Evolutionary conservation across 106 monocot genomes (phyloP).

Genomic region (Gastrodia elata): DNA sequence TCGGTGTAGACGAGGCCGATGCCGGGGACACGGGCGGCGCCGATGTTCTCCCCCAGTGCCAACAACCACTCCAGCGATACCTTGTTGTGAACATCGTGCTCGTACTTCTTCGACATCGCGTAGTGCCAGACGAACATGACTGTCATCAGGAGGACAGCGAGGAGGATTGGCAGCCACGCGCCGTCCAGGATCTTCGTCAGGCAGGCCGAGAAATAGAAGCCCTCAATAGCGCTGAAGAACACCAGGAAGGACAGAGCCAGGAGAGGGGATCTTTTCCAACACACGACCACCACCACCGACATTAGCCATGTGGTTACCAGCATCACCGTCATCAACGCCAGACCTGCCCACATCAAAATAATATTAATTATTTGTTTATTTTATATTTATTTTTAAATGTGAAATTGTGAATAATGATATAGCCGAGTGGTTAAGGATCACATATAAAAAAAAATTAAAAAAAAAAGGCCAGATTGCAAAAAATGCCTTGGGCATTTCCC

Average conservation of each 20-base stretch:
- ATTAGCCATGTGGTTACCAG: slow-evolving; percentile 61
- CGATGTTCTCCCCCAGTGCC: slow-evolving; percentile 41
- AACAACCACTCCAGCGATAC: slow-evolving; percentile 69
- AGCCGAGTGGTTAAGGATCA: background rate
- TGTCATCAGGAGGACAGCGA: slow-evolving; percentile 44
- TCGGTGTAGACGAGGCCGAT: slow-evolving; percentile 64
- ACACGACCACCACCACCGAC: slow-evolving; percentile 49
- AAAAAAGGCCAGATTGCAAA: no score
- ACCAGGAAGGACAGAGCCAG: slow-evolving; percentile 51
- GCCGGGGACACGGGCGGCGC: slow-evolving; percentile 59
- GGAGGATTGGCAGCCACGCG: slow-evolving; percentile 63
- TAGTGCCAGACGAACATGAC: slow-evolving; percentile 68
- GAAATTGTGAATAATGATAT: no score
- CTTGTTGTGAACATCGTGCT: slow-evolving; percentile 57
- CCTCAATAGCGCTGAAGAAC: slow-evolving; percentile 53
- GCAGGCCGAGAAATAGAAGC: slow-evolving; percentile 55
- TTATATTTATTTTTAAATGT: no score
- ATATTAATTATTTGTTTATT: background rate
- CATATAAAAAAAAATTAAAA: no score
- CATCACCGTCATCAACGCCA: slow-evolving; percentile 67
- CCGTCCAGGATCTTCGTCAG: slow-evolving; percentile 59
- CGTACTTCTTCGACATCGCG: slow-evolving; percentile 41
- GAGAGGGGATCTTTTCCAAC: slow-evolving; percentile 52
- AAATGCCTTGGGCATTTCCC: slow-evolving; percentile 79
- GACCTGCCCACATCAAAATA: slow-evolving; percentile 15